These are phyloP conservation scores for Phytophthora fragariae DNA, from an alignment of 352 stramenopile species.

Conservation along the genomic window DNA sequence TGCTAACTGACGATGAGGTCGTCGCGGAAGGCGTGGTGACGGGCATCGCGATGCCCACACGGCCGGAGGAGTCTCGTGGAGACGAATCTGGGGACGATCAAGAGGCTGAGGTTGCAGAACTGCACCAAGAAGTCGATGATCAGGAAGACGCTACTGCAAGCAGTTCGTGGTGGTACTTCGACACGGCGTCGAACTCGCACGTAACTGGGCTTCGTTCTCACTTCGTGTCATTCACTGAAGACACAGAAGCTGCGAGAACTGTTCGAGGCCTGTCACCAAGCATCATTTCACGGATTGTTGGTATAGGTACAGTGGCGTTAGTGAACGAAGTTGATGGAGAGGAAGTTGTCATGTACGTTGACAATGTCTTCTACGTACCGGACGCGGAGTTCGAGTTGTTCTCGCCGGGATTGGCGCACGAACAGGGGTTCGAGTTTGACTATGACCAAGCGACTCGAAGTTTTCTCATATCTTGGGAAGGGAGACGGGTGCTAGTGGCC, in stretches of 20 bases:
- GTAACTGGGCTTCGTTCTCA: background rate
- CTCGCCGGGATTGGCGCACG: background rate
- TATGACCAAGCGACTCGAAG: background rate
- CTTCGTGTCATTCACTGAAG: background rate
- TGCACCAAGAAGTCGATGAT: no score
- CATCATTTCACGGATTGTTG: background rate
- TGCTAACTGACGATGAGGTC: no score
- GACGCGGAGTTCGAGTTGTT: constrained; percentile 3
- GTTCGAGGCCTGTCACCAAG: background rate
- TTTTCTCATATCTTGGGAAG: background rate
- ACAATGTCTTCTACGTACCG: constrained; percentile 10
- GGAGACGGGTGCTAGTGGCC: background rate
- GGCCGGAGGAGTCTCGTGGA: no score
- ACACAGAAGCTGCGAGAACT: background rate
- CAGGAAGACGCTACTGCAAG: no score
- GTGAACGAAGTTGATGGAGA: background rate
- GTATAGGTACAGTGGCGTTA: background rate
- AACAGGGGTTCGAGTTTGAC: constrained; percentile 12
- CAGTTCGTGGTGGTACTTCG: constrained; percentile 7
- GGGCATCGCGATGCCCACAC: no score
- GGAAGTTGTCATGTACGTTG: background rate
- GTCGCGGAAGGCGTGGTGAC: no score
- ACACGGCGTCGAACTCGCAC: constrained; percentile 4
- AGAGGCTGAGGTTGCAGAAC: no score
- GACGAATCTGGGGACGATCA: no score